These are phyloP conservation scores for Corylus americana DNA, from an alignment of 306 rosid genomes.

Conservation along the genomic window DNA sequence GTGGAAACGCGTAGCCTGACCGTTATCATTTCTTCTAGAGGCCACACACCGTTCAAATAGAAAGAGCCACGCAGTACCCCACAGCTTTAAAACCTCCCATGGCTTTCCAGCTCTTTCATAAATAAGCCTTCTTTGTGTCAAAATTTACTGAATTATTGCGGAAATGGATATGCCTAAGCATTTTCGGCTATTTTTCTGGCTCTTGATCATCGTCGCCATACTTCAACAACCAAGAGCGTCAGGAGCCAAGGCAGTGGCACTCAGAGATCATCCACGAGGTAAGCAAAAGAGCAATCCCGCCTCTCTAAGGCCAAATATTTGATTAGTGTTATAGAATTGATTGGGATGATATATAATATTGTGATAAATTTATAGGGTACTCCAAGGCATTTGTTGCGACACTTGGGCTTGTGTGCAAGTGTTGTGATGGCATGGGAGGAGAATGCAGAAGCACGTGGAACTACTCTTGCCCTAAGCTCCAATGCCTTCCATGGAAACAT, in stretches of 20 bases:
- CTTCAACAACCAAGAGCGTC: not conserved
- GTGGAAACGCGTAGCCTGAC: conserved; percentile 2
- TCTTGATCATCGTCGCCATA: not conserved
- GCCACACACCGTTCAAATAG: not conserved
- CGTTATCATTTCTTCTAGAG: not conserved
- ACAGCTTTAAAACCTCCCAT: not conserved
- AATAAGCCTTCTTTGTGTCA: too few relatives aligned
- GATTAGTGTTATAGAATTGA: not conserved
- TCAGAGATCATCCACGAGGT: conserved; percentile 15
- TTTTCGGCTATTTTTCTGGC: not conserved
- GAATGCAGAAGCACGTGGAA: conserved; percentile 30
- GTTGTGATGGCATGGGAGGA: conserved; percentile 26
- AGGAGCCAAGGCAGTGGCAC: not conserved
- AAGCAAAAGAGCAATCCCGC: not conserved
- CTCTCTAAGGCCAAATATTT: not conserved
- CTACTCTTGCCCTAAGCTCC: conserved; percentile 22
- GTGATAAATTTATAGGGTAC: conserved; percentile 29
- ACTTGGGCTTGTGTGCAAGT: conserved; percentile 30
- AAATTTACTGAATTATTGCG: too few relatives aligned
- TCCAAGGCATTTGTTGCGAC: not conserved
- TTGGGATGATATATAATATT: conserved; percentile 22
- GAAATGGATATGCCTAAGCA: not conserved
- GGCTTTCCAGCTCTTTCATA: not conserved
- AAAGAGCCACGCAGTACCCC: not conserved
- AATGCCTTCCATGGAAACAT: conserved; percentile 30